Evolutionary conservation across 73 alveolate genomes (phyloP).

Genomic region (Loxodes magnus): DNA sequence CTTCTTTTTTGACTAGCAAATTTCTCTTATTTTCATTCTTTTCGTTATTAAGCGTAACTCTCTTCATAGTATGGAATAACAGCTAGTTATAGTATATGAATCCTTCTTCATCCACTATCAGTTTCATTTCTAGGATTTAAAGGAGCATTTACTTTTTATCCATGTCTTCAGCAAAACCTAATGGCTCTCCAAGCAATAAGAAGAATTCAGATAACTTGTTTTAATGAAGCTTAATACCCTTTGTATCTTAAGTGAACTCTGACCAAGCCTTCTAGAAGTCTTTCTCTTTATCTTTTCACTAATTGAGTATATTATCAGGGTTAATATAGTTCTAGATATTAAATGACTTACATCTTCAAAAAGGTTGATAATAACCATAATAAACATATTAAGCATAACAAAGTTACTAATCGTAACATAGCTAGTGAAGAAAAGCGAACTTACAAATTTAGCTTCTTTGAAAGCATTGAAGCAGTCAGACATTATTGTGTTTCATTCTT

Average conservation of each 20-base stretch:
- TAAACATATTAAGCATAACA: conserved; percentile 53
- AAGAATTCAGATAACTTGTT: conserved; percentile 7
- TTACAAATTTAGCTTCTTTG: conserved; percentile 50
- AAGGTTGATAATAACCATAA: conserved; percentile 44
- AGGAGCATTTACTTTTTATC: not conserved
- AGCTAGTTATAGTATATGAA: conserved; percentile 19
- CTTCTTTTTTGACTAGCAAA: too few species aligned
- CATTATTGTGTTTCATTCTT: conserved; percentile 74
- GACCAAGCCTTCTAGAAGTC: conserved; percentile 32
- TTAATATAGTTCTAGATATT: conserved; percentile 27
- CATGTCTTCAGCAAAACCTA: conserved; percentile 2
- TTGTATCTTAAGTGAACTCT: conserved; percentile 8
- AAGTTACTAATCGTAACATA: conserved; percentile 16
- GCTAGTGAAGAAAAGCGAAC: conserved; percentile 24
- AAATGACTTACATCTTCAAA: too few species aligned
- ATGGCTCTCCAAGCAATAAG: conserved; percentile 15
- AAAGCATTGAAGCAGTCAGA: conserved; percentile 34
- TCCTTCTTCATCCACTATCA: conserved; percentile 13
- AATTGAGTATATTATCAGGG: conserved; percentile 35
- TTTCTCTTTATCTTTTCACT: conserved; percentile 25
- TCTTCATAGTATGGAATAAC: conserved; percentile 18
- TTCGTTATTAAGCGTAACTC: too few species aligned
- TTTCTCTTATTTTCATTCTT: too few species aligned
- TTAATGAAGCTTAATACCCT: conserved; percentile 9
- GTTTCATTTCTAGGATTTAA: not conserved